A percentile compares a stretch with the other conserved stretches of the same genome.
phyloP scores from a whole-genome alignment of 805 yeast genomes.

The Ogataea angusta region DNA sequence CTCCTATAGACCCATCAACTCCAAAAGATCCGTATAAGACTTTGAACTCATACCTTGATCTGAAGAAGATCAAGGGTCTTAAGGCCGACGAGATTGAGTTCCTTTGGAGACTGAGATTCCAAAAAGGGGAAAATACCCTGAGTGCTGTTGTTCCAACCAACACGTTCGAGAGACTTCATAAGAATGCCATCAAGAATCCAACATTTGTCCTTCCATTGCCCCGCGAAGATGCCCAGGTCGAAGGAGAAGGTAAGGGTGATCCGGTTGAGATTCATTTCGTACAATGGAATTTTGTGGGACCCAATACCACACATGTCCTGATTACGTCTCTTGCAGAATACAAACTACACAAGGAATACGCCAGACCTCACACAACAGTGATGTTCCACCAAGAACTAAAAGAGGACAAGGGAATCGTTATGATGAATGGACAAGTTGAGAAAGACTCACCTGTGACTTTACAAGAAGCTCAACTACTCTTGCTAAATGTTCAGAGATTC shows the following conservation, averaged over 20 bases:
- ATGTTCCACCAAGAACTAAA: constrained; percentile 79
- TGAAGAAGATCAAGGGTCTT: constrained; percentile 58
- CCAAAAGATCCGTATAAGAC: constrained; percentile 59
- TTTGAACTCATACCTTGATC: constrained; percentile 65
- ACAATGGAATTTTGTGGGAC: constrained; percentile 91
- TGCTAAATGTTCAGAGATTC: constrained; percentile 75
- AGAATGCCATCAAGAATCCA: constrained; percentile 70
- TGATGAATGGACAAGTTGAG: constrained; percentile 87
- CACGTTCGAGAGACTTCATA: constrained; percentile 60
- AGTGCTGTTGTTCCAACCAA: constrained; percentile 59
- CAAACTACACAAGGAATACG: constrained; percentile 85
- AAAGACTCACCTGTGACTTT: constrained; percentile 61
- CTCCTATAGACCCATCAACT: constrained; percentile 37
- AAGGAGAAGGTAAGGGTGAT: constrained; percentile 28
- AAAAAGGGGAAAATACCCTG: constrained; percentile 52
- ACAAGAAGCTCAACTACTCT: constrained; percentile 74
- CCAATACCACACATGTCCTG: constrained; percentile 80
- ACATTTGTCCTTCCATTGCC: constrained; percentile 90
- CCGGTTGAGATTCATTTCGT: constrained; percentile 80
- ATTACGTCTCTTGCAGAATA: constrained; percentile 89
- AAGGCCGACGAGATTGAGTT: constrained; percentile 64
- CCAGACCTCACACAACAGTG: constrained; percentile 92
- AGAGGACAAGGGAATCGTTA: constrained; percentile 55
- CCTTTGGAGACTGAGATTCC: constrained; percentile 88
- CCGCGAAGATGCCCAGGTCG: constrained; percentile 45